These are phyloP conservation scores for Neurospora tetraspora DNA, from an alignment of 495 filamentous ascomycete species.

Conservation along the genomic window DNA sequence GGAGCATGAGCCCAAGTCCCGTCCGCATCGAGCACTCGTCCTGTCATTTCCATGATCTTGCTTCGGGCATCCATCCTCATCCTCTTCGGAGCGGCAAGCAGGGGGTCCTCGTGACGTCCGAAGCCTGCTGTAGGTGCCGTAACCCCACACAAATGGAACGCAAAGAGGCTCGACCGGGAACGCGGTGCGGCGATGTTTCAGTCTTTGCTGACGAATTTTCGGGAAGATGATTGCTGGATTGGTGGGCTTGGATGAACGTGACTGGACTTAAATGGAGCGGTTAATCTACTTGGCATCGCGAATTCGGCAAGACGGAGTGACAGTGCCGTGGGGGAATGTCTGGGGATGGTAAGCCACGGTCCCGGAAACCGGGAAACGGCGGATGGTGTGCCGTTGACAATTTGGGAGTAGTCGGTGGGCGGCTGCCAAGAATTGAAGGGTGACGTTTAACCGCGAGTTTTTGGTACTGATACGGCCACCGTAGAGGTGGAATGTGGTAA, in stretches of 20 bases:
- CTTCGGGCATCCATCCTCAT: background rate
- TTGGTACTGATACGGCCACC: background rate
- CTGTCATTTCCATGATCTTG: background rate
- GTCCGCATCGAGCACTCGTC: background rate
- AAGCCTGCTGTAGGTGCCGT: background rate
- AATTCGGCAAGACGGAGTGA: slow-evolving; percentile 13
- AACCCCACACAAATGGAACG: background rate
- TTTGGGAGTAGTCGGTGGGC: background rate
- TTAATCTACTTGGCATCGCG: slow-evolving; percentile 5
- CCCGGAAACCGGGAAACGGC: slow-evolving; percentile 14
- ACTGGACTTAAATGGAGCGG: background rate
- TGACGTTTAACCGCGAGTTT: background rate
- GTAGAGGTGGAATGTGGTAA: background rate
- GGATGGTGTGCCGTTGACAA: slow-evolving; percentile 8
- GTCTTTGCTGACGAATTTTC: slow-evolving; percentile 7
- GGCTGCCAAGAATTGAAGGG: background rate
- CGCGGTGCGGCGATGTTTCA: slow-evolving; percentile 11
- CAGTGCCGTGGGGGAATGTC: slow-evolving; percentile 5
- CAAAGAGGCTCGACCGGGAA: background rate
- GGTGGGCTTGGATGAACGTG: background rate
- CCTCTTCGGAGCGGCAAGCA: background rate
- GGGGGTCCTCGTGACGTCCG: background rate
- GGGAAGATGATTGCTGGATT: slow-evolving; percentile 5
- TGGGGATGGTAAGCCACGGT: background rate
- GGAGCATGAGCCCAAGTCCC: background rate